Base-by-base conservation (phyloP, 306 rosid species). In the Pyrus communis region DNA sequence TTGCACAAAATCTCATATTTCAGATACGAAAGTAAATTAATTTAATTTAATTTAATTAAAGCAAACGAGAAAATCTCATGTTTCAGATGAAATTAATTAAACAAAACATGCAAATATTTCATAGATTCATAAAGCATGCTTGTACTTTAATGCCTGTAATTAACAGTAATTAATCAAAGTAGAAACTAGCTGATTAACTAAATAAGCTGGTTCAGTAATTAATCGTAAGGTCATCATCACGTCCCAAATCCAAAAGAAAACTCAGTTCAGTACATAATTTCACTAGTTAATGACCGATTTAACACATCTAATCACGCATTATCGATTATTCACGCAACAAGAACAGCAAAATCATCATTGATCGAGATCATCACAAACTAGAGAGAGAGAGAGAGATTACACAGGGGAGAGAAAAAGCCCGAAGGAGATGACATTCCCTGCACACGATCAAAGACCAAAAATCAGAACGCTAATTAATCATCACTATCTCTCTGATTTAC, bases 361-460 rank as follows among this genome's bases (percentile, higher is more conserved):
- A 12, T 12, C 11, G 27, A 12, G 27, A 2, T 23, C 18, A 23
- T 40, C 11, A 40, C 43, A 8, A 60, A 27, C 17, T 18, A 70
- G 7, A 79, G 64, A 77, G 66, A 46, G 25, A 61, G 43, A 61
- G 33, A 23, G 66, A 31, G 18, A 60, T 79, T 93, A 93, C 98
- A 78, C 68, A 74, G 97, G 98, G 1, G 98, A 91, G 35, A 89
- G 64, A 81, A 93, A 91, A 38, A 93, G 85, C 19, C 85, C 87
- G 58, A 86, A 85, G 23, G 98, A 93, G 80, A 93, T 87, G 55
- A 89, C 72, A 73, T 91, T 93, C 28, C 98, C 98, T 93, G 91
- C 83, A 64, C 61, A 64, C 9, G 57, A 45, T 69, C 12, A 73
- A 61, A 19, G 67, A 18, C 35, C 70, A 33, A 74, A 38, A 45